phyloP scores from a whole-genome alignment of 352 stramenopile genomes.

The Pythium scleroteichum region DNA sequence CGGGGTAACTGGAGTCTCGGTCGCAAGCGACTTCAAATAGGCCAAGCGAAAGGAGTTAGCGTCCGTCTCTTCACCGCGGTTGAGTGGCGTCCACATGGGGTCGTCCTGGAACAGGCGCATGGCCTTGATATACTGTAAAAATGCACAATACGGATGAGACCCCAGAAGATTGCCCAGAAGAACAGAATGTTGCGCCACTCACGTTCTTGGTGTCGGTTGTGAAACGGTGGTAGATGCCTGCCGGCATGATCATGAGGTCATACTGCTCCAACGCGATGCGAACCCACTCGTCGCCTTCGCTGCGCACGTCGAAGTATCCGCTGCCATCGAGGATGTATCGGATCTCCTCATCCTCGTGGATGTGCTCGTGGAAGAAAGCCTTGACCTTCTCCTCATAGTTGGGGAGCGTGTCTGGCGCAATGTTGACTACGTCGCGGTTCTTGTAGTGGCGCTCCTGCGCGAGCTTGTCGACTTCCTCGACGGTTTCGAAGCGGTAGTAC shows the following conservation, averaged over 20 bases:
- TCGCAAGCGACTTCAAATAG: slow-evolving; percentile 27
- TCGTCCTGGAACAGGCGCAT: slow-evolving; percentile 33
- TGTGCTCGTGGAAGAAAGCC: slow-evolving; percentile 31
- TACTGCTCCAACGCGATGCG: slow-evolving; percentile 29
- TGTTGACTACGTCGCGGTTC: slow-evolving; percentile 32
- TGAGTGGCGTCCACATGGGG: slow-evolving; percentile 31
- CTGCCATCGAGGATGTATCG: slow-evolving; percentile 30
- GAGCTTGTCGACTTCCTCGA: slow-evolving; percentile 27
- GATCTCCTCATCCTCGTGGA: slow-evolving; percentile 33
- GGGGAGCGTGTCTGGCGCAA: slow-evolving; percentile 24
- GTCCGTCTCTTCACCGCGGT: slow-evolving; percentile 28
- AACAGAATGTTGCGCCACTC: not conserved
- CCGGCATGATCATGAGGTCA: slow-evolving; percentile 29
- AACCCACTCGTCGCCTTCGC: slow-evolving; percentile 28
- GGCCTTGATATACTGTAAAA: slow-evolving; percentile 29
- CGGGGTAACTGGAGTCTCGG: slow-evolving; percentile 10
- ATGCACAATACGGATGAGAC: not conserved
- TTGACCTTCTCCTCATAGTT: slow-evolving; percentile 33
- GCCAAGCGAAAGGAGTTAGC: slow-evolving; percentile 24
- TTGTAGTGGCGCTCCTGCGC: slow-evolving; percentile 27
- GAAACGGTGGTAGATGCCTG: slow-evolving; percentile 30
- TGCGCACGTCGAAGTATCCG: slow-evolving; percentile 31
- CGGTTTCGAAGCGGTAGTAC: slow-evolving; percentile 27
- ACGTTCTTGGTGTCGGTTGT: slow-evolving; percentile 33
- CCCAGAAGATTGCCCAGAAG: not conserved